These are phyloP conservation scores for Sporothrix globosa DNA, from an alignment of 2,329 filamentous ascomycete species.

Conservation along the genomic window DNA sequence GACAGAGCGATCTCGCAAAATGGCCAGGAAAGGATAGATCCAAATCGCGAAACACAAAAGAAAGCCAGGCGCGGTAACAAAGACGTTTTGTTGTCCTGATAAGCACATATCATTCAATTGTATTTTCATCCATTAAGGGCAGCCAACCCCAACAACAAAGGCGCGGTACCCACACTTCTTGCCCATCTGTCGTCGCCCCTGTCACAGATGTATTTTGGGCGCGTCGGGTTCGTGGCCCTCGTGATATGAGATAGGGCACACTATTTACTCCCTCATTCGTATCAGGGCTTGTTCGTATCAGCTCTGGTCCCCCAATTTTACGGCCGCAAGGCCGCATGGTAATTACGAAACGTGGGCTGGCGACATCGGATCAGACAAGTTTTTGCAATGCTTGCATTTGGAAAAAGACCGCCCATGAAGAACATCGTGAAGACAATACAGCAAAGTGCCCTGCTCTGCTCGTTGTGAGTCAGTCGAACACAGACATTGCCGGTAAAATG, in stretches of 20 bases:
- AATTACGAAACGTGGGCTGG: neutral
- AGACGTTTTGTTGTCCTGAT: neutral
- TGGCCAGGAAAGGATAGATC: too few relatives aligned
- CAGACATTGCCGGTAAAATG: neutral
- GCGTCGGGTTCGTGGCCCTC: slow-evolving; percentile 15
- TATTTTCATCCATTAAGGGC: neutral
- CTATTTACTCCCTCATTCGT: neutral
- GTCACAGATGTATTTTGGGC: slow-evolving; percentile 15
- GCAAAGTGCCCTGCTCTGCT: neutral
- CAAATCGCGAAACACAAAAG: neutral
- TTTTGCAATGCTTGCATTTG: neutral
- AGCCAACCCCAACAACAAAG: slow-evolving; percentile 13
- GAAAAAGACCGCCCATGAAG: neutral
- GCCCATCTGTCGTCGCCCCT: slow-evolving; percentile 3
- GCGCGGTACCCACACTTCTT: slow-evolving; percentile 2
- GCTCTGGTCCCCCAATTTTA: neutral
- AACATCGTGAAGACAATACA: neutral
- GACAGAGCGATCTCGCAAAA: too few relatives aligned
- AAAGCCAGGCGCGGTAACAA: slow-evolving; percentile 6
- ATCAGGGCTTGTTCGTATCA: slow-evolving; percentile 5
- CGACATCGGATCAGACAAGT: slow-evolving; percentile 5
- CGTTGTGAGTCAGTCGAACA: slow-evolving; percentile 15
- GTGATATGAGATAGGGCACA: slow-evolving; percentile 12
- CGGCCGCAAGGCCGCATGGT: neutral
- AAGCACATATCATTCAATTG: neutral